A percentile compares a stretch with the other conserved stretches of the same genome.
These are phyloP conservation scores for Juglanconis juglandina DNA, from an alignment of 2,329 filamentous ascomycete genomes.

Conservation along the genomic window DNA sequence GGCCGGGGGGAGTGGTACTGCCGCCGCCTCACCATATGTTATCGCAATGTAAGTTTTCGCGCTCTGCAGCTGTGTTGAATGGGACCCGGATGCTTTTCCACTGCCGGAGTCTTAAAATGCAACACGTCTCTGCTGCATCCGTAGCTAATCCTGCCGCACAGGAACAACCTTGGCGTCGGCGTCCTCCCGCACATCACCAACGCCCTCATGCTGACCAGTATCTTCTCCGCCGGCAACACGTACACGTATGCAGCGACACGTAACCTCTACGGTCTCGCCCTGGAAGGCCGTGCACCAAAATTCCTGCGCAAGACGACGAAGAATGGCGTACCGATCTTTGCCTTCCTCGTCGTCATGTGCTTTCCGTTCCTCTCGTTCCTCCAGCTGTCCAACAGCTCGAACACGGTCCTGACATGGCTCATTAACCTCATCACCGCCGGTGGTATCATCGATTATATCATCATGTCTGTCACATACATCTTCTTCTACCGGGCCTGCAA, in stretches of 20 bases:
- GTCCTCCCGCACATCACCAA: slow-evolving; percentile 58
- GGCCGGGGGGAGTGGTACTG: slow-evolving; percentile 35
- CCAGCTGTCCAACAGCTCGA: slow-evolving; percentile 13
- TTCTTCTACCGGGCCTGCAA: slow-evolving; percentile 18
- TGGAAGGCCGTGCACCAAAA: slow-evolving; percentile 17
- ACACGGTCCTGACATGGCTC: slow-evolving; percentile 41
- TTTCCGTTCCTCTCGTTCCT: slow-evolving; percentile 42
- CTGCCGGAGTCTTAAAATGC: too few relatives aligned
- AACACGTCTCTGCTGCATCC: background rate
- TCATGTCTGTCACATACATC: slow-evolving; percentile 27
- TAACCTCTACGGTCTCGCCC: slow-evolving; percentile 17
- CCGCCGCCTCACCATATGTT: slow-evolving; percentile 59
- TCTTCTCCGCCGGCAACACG: slow-evolving; percentile 19
- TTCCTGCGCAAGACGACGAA: slow-evolving; percentile 57
- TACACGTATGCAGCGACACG: slow-evolving; percentile 19
- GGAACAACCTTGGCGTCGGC: slow-evolving; percentile 45
- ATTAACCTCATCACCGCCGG: slow-evolving; percentile 55
- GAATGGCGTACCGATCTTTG: slow-evolving; percentile 59
- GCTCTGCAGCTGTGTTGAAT: background rate
- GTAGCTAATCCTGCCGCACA: background rate
- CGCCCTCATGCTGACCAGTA: slow-evolving; percentile 35
- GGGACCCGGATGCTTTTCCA: too few relatives aligned
- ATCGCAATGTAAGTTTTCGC: slow-evolving; percentile 48
- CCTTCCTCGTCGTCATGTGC: slow-evolving; percentile 50
- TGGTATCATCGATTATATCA: slow-evolving; percentile 60